These are phyloP conservation scores for Esteya vermicola DNA, from an alignment of 2,329 filamentous ascomycete species.

Conservation along the genomic window DNA sequence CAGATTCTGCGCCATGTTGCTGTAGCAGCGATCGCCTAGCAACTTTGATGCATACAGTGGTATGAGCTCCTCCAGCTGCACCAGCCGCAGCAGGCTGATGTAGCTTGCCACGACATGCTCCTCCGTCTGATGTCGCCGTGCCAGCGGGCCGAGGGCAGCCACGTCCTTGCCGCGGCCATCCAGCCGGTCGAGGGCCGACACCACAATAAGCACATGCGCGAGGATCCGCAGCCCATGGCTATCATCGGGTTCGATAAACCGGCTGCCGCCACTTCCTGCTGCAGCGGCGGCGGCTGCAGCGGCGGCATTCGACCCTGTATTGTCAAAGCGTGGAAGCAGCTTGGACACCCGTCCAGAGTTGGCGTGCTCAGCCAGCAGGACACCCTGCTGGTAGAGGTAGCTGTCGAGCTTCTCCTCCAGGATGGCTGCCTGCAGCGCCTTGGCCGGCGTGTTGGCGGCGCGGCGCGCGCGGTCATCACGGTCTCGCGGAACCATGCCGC, in stretches of 20 bases:
- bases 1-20: slow-evolving; percentile 62
- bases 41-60: slow-evolving; percentile 82
- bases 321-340: slow-evolving; percentile 24
- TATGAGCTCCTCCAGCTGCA: slow-evolving; percentile 61
- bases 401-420: slow-evolving; percentile 47
- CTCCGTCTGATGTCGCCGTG: slow-evolving; percentile 28
- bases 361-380: slow-evolving; percentile 32
- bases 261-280: background rate
- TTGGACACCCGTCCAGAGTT: slow-evolving; percentile 23
- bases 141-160: slow-evolving; percentile 23
- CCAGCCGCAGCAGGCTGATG: slow-evolving; percentile 61
- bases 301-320: slow-evolving; percentile 15
- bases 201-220: slow-evolving; percentile 50
- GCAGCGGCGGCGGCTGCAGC: slow-evolving; percentile 8
- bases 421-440: slow-evolving; percentile 63
- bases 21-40: slow-evolving; percentile 46
- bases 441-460: slow-evolving; percentile 40
- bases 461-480: slow-evolving; percentile 2
- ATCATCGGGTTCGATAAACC: slow-evolving; percentile 39
- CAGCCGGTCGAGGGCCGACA: slow-evolving; percentile 48
- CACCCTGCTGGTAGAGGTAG: slow-evolving; percentile 45
- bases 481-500: slow-evolving; percentile 1
- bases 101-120: slow-evolving; percentile 74
- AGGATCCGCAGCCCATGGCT: slow-evolving; percentile 53
- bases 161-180: slow-evolving; percentile 11